These are phyloP conservation scores for Cryptococcus amylolentus DNA, from an alignment of 1,284 basidiomycete species.

Conservation along the genomic window DNA sequence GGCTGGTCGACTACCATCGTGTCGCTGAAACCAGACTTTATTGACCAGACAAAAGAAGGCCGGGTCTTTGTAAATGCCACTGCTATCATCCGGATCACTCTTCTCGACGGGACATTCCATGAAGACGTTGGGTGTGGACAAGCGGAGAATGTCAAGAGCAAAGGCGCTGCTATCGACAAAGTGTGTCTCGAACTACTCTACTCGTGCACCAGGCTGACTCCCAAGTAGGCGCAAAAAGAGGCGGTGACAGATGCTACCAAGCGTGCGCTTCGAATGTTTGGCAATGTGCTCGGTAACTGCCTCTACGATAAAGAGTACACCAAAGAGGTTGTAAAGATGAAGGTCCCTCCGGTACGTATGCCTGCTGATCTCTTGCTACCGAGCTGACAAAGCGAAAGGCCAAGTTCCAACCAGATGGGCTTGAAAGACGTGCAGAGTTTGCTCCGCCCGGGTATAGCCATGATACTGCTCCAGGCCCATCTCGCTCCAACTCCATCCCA, in stretches of 20 bases:
- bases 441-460: slow-evolving; percentile 36
- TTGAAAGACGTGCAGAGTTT: slow-evolving; percentile 76
- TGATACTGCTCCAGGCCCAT: slow-evolving; percentile 19
- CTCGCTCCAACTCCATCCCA: slow-evolving; percentile 20
- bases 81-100: slow-evolving; percentile 78
- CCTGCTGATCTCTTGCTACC: not conserved
- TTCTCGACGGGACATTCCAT: slow-evolving; percentile 83
- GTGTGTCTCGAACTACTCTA: slow-evolving; percentile 52
- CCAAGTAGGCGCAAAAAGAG: slow-evolving; percentile 85
- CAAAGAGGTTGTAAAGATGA: slow-evolving; percentile 79
- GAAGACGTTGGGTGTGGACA: slow-evolving; percentile 92
- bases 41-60: slow-evolving; percentile 65
- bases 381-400: slow-evolving; percentile 52
- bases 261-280: slow-evolving; percentile 84
- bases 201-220: slow-evolving; percentile 3
- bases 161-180: slow-evolving; percentile 86
- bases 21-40: slow-evolving; percentile 64
- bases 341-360: slow-evolving; percentile 66
- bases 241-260: slow-evolving; percentile 94
- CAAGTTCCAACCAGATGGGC: slow-evolving; percentile 68
- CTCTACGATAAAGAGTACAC: slow-evolving; percentile 89
- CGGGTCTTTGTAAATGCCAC: slow-evolving; percentile 75
- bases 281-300: slow-evolving; percentile 91
- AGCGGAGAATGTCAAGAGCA: slow-evolving; percentile 77
- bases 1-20: slow-evolving; percentile 90